phyloP scores from a whole-genome alignment of 805 yeast genomes.

The Metschnikowia noctiluminum region DNA sequence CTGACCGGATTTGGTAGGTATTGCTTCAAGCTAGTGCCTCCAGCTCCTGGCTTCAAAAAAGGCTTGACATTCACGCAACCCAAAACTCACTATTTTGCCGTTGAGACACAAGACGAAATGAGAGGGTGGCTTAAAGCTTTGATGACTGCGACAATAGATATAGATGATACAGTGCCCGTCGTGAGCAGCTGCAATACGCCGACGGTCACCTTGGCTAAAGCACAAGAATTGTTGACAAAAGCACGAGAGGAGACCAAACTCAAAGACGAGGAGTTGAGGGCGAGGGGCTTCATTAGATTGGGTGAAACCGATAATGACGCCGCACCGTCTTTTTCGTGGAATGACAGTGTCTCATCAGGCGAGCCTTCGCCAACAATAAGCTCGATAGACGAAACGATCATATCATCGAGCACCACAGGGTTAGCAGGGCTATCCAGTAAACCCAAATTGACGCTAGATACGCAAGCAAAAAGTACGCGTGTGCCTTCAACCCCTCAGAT shows the following conservation, averaged over 20 bases:
- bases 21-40: conserved; percentile 91
- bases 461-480: conserved; percentile 20
- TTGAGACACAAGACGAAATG: conserved; percentile 88
- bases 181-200: conserved; percentile 92
- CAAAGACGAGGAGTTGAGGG: conserved; percentile 49
- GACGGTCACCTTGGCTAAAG: conserved; percentile 83
- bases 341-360: conserved; percentile 18
- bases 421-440: conserved; percentile 8
- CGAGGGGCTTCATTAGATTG: conserved; percentile 34
- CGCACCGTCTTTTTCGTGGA: conserved; percentile 5
- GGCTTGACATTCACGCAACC: conserved; percentile 97
- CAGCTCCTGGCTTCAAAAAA: conserved; percentile 94
- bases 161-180: conserved; percentile 89
- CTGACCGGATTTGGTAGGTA: conserved; percentile 91
- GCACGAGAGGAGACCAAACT: conserved; percentile 71
- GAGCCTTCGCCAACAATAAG: conserved; percentile 30
- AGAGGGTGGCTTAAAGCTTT: conserved; percentile 92
- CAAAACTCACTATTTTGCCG: conserved; percentile 93
- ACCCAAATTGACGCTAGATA: conserved; percentile 35
- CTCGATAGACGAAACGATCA: conserved; percentile 32
- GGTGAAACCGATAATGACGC: conserved; percentile 18
- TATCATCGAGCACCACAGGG: conserved; percentile 22
- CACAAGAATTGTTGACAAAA: conserved; percentile 79
- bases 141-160: conserved; percentile 93
- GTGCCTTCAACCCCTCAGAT: conserved; percentile 41